phyloP scores from a whole-genome alignment of 2,329 filamentous ascomycete species.

The Aureobasidium leucospermi region DNA sequence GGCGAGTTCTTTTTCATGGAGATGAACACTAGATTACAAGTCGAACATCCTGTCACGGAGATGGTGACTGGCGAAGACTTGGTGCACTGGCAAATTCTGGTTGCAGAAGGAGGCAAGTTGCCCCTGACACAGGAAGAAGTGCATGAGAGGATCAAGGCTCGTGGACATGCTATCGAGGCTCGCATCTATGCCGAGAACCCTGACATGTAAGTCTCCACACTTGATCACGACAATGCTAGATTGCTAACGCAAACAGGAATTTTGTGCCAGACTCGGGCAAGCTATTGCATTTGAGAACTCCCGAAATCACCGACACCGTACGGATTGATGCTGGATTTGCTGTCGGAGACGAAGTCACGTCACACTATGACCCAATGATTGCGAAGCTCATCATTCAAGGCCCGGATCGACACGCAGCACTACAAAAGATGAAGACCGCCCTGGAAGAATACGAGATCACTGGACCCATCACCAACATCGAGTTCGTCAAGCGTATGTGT shows the following conservation, averaged over 20 bases:
- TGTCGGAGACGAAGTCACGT: constrained; percentile 83
- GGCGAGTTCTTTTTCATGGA: constrained; percentile 65
- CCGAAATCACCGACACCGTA: constrained; percentile 60
- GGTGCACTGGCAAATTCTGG: constrained; percentile 90
- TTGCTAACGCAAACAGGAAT: constrained; percentile 40
- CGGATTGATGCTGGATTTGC: constrained; percentile 92
- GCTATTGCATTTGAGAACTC: constrained; percentile 74
- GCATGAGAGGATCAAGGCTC: constrained; percentile 60
- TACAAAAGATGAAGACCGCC: constrained; percentile 73
- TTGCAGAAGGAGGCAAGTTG: constrained; percentile 64
- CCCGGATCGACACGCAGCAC: constrained; percentile 66
- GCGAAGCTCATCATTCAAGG: constrained; percentile 92
- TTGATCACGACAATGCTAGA: neutral
- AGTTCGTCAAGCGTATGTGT: constrained; percentile 87
- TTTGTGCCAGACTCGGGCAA: constrained; percentile 93
- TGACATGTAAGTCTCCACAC: constrained; percentile 42
- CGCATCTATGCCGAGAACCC: constrained; percentile 96
- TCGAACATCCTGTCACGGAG: constrained; percentile 92
- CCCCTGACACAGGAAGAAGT: constrained; percentile 60
- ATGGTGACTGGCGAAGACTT: constrained; percentile 70
- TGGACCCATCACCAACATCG: constrained; percentile 88
- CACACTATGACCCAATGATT: constrained; percentile 98
- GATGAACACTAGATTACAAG: constrained; percentile 78
- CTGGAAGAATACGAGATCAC: constrained; percentile 87
- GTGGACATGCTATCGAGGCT: constrained; percentile 88